Evolutionary conservation across 176 grass and related monocot species (phyloP).

Genomic region (Miscanthus lutarioriparius): DNA sequence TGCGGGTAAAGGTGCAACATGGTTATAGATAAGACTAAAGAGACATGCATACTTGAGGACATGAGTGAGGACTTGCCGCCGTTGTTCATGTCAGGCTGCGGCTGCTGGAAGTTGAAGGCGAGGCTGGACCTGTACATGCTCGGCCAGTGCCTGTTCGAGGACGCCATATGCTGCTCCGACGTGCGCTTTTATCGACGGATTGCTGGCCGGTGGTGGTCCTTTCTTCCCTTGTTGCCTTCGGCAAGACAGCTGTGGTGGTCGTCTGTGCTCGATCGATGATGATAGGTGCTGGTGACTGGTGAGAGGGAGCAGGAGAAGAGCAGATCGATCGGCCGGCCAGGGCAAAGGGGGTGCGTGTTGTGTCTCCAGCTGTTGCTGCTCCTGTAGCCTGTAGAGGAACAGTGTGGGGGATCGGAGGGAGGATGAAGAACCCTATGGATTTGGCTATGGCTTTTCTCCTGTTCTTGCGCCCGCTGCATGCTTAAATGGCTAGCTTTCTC

Average conservation of each 20-base stretch:
- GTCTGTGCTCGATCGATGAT: neutral
- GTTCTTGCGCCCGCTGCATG: conserved; percentile 4
- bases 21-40: neutral
- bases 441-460: conserved; percentile 21
- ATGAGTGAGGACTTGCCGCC: conserved; percentile 51
- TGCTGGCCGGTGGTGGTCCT: neutral
- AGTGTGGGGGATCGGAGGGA: conserved; percentile 3
- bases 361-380: conserved; percentile 8
- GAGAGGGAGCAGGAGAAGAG: neutral
- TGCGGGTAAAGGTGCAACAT: neutral
- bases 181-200: neutral
- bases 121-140: conserved; percentile 98
- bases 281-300: neutral
- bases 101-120: conserved; percentile 46
- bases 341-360: neutral
- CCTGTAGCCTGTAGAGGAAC: conserved; percentile 28
- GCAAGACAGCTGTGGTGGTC: neutral
- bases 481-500: conserved; percentile 45
- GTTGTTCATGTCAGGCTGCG: conserved; percentile 71
- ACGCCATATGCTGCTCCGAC: conserved; percentile 51
- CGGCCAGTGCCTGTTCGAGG: conserved; percentile 96
- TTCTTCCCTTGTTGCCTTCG: conserved; percentile 10
- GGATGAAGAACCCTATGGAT: conserved; percentile 45
- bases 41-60: conserved; percentile 54
- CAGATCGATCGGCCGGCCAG: neutral